Conservation (phyloP, 192 early-diverging fungal species). For the Coemansia umbellata region DNA sequence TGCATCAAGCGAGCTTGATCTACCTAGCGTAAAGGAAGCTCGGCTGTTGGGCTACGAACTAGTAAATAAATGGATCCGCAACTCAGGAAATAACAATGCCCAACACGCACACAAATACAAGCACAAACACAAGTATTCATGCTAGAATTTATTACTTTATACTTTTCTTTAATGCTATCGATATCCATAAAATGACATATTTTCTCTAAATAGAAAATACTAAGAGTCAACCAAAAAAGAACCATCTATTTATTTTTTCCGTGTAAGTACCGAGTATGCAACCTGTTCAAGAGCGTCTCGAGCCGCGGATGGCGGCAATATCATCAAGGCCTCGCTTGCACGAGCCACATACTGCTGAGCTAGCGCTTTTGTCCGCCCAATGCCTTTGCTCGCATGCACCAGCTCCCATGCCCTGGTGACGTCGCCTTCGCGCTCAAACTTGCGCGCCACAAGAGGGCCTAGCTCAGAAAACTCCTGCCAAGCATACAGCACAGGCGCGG, state of each 20-base stretch:
- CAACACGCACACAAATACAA: no score
- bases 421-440: conserved; percentile 77
- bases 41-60: conserved; percentile 16
- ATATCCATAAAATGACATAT: no score
- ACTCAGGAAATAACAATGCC: not conserved
- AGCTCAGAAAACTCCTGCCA: conserved; percentile 85
- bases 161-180: no score
- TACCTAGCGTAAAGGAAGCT: conserved; percentile 13
- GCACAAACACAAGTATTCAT: no score
- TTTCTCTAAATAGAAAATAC: no score
- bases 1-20: conserved; percentile 4
- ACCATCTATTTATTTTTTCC: conserved; percentile 62
- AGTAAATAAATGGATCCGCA: conserved; percentile 13
- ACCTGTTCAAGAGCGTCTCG: conserved; percentile 73
- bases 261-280: conserved; percentile 74
- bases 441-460: conserved; percentile 78
- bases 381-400: conserved; percentile 71
- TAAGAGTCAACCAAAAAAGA: not conserved
- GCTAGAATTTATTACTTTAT: no score
- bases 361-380: conserved; percentile 70
- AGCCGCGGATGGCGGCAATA: conserved; percentile 72
- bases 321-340: conserved; percentile 64
- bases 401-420: conserved; percentile 68
- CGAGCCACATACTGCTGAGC: conserved; percentile 71
- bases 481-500: conserved; percentile 91